These are phyloP conservation scores for Rosa lucieae DNA, from an alignment of 306 rosid genomes.

Conservation along the genomic window DNA sequence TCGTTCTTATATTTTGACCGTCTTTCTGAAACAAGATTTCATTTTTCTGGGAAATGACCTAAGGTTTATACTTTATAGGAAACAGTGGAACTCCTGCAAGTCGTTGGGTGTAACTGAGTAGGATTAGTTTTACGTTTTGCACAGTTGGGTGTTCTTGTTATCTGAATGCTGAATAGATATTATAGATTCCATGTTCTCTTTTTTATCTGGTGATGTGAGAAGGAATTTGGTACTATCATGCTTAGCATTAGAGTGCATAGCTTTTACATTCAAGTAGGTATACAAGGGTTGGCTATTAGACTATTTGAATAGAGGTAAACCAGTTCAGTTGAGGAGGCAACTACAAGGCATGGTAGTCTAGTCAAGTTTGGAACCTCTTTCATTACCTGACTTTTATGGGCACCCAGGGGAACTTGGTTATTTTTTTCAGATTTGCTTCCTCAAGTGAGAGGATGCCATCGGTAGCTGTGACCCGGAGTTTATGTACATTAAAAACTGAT, in stretches of 20 bases:
- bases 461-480: background rate
- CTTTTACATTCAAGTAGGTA: background rate
- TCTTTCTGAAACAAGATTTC: background rate
- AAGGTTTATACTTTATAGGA: background rate
- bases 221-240: background rate
- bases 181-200: background rate
- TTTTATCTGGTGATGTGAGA: constrained; percentile 4
- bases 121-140: background rate
- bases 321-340: background rate
- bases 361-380: constrained; percentile 5
- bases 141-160: background rate
- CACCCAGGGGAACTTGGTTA: background rate
- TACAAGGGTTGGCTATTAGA: background rate
- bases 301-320: background rate
- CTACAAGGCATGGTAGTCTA: background rate
- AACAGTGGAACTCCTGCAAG: background rate
- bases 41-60: background rate
- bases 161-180: background rate
- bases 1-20: background rate
- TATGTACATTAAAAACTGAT: background rate
- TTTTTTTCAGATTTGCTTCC: background rate
- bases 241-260: background rate
- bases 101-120: background rate
- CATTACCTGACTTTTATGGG: background rate
- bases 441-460: background rate